Conservation (phyloP, 345 rosid genomes). For the Populus simonii region DNA sequence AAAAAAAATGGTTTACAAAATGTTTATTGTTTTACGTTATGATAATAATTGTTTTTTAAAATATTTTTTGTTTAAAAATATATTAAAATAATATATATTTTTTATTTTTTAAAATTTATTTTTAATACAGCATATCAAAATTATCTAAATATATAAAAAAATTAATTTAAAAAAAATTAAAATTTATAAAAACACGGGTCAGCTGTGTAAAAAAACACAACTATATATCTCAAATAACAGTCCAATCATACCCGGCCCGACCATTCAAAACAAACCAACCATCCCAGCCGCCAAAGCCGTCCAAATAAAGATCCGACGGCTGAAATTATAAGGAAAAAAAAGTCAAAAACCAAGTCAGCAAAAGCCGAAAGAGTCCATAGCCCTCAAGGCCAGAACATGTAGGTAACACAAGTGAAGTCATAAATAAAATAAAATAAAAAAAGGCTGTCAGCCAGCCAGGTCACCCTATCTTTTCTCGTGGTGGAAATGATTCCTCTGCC, state of each 20-base stretch:
- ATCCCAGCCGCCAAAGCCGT: neutral
- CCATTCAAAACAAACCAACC: neutral
- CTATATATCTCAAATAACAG: neutral
- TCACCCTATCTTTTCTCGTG: conserved; percentile 47
- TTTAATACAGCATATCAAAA: no score
- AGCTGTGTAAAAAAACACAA: no score
- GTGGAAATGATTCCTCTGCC: conserved; percentile 41
- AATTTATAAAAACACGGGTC: no score
- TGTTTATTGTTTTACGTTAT: no score
- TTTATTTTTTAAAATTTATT: no score
- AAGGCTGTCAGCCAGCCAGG: conserved; percentile 43
- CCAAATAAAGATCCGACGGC: conserved; percentile 13
- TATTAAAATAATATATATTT: no score
- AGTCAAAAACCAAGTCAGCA: neutral
- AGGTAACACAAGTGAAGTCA: neutral
- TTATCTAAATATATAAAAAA: no score
- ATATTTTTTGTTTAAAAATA: no score
- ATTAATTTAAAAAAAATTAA: no score
- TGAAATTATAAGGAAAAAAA: neutral
- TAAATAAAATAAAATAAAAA: neutral
- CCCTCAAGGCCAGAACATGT: neutral
- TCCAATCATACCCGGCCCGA: neutral
- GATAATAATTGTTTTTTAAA: no score
- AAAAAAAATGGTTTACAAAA: no score
- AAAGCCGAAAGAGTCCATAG: neutral